Conservation (phyloP, 208 protist genomes). For the Acanthamoeba healyi region DNA sequence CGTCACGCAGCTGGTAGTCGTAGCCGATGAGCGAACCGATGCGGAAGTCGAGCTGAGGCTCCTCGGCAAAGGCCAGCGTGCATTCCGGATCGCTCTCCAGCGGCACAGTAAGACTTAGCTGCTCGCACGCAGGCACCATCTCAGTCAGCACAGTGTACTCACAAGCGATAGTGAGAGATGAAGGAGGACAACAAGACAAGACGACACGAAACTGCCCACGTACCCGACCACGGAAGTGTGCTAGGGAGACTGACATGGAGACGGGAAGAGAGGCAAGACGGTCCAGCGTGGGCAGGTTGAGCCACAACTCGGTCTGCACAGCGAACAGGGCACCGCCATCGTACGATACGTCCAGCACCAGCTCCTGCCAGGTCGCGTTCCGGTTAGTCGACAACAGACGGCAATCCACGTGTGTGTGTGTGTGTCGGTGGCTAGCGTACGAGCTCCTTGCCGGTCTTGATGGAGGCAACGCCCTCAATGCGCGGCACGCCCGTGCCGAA, state of each 20-base stretch:
- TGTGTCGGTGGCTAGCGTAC: not conserved
- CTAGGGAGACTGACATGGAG: conserved; percentile 30
- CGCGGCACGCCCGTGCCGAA: conserved; percentile 3
- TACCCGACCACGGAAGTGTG: conserved; percentile 25
- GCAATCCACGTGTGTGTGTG: too few species aligned
- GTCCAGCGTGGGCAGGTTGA: conserved; percentile 26
- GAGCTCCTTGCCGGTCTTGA: conserved; percentile 11
- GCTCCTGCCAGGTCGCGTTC: not conserved
- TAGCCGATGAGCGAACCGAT: conserved; percentile 36
- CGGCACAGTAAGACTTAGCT: conserved; percentile 8
- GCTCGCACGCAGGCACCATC: too few species aligned
- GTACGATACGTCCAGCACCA: conserved; percentile 42
- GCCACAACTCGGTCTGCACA: conserved; percentile 19
- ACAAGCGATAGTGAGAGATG: too few species aligned
- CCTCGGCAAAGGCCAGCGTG: conserved; percentile 16
- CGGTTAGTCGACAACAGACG: not conserved
- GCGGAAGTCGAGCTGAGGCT: conserved; percentile 6
- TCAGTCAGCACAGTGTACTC: too few species aligned
- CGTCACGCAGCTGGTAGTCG: conserved; percentile 27
- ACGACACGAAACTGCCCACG: not conserved
- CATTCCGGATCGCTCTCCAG: conserved; percentile 22
- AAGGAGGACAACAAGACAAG: not conserved
- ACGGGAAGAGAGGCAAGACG: conserved; percentile 10
- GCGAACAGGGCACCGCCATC: conserved; percentile 22
- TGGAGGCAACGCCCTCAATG: conserved; percentile 5